Percentiles rank a stretch among this genome's conserved stretches.
Conservation (phyloP, 2,329 filamentous ascomycete species). For the Amesomyces nigricolor region DNA sequence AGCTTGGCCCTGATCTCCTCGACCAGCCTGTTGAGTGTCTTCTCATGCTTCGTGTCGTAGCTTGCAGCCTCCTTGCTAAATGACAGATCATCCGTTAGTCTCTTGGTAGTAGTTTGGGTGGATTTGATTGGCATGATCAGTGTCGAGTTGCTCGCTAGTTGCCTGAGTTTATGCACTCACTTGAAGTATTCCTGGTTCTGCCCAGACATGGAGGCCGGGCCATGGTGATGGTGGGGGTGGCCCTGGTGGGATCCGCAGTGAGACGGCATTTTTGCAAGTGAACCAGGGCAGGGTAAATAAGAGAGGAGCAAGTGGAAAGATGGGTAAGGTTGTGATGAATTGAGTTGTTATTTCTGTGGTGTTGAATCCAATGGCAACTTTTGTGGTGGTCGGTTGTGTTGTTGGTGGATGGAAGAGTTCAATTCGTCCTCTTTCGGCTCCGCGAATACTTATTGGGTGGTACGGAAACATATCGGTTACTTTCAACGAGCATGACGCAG, state of each 20-base stretch:
- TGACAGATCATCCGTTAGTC: not conserved
- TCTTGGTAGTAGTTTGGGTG: not conserved
- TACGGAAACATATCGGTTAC: conserved; percentile 20
- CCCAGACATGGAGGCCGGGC: conserved; percentile 2
- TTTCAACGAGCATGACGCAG: conserved; percentile 1
- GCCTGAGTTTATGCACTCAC: conserved; percentile 28
- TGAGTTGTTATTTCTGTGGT: too few species aligned
- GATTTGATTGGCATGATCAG: too few species aligned
- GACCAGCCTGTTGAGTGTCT: conserved; percentile 49
- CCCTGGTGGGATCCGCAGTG: too few species aligned
- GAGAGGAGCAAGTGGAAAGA: too few species aligned
- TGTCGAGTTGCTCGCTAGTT: too few species aligned
- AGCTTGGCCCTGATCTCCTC: conserved; percentile 47
- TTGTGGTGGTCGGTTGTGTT: not conserved
- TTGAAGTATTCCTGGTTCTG: conserved; percentile 40
- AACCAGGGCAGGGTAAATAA: too few species aligned
- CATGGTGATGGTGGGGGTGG: not conserved
- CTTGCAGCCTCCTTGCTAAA: conserved; percentile 45
- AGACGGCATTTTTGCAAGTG: too few species aligned
- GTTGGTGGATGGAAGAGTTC: not conserved
- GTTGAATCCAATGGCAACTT: too few species aligned
- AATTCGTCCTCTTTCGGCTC: not conserved
- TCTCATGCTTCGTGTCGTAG: conserved; percentile 54
- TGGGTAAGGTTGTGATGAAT: too few species aligned
- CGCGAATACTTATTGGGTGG: not conserved